Base-by-base conservation (phyloP, 345 rosid genomes). In the Limnanthes douglasii region DNA sequence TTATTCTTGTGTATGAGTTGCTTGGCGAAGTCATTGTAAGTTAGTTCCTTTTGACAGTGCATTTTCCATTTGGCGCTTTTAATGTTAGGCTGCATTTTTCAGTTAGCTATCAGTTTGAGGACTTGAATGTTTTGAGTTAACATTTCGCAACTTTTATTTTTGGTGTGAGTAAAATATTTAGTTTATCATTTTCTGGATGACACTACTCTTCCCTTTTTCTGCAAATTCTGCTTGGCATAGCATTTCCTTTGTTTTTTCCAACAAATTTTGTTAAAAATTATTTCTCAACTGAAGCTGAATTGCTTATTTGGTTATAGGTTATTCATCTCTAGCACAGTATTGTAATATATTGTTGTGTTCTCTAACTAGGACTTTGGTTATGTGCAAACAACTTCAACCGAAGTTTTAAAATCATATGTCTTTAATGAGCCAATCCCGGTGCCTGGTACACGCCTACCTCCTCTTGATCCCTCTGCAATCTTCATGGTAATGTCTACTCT, bases 11-110 rank as follows among this genome's bases (percentile, higher is more conserved):
- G 8, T 85, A 90, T 41, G 99, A 85, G 63, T 53, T 92, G 65
- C 93, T 92, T 37, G 99, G 85, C 39, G 96, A 92, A 85, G 99
- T 78, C 24, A 75, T 92, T 35, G 96, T 92, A 69, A 75, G 96
- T 68, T 51, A n/a, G n/a, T n/a, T n/a, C n/a, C n/a, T n/a, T n/a
- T n/a, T n/a, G n/a, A n/a, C n/a, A n/a, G n/a, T n/a, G n/a, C n/a
- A n/a, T n/a, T n/a, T n/a, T n/a, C n/a, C n/a, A n/a, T n/a, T n/a
- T n/a, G n/a, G n/a, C n/a, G n/a, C n/a, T n/a, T n/a, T n/a, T n/a
- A n/a, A n/a, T n/a, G n/a, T n/a, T n/a, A n/a, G n/a, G n/a, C n/a
- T n/a, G n/a, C n/a, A n/a, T n/a, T n/a, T n/a, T n/a, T n/a, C n/a
- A n/a, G n/a, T n/a, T n/a, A n/a, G n/a, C n/a, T n/a, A n/a, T n/a